These are phyloP conservation scores for Metschnikowia drakensbergensis DNA, from an alignment of 805 yeast genomes.

Conservation along the genomic window DNA sequence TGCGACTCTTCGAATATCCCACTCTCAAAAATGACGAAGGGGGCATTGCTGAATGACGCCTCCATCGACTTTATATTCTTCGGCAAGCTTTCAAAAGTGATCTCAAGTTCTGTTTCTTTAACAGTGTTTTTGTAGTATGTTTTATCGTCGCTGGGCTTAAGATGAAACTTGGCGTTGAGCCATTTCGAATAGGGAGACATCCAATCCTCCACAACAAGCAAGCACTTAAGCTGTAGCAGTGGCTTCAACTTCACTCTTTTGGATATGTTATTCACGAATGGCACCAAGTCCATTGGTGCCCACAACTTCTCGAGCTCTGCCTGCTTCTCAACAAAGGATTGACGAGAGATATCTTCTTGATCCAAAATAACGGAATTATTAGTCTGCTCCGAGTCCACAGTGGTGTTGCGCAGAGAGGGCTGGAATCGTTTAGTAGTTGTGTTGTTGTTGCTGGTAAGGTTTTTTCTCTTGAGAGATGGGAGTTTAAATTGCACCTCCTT, in stretches of 20 bases:
- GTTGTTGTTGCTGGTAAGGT: background rate
- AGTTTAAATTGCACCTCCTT: constrained; percentile 22
- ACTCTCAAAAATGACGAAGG: constrained; percentile 49
- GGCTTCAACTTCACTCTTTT: constrained; percentile 23
- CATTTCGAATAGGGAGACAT: constrained; percentile 43
- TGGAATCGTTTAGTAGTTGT: constrained; percentile 1
- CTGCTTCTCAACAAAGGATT: constrained; percentile 25
- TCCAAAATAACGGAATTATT: background rate
- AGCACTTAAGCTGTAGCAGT: constrained; percentile 28
- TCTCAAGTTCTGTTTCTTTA: constrained; percentile 21
- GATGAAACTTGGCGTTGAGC: constrained; percentile 43
- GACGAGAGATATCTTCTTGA: background rate
- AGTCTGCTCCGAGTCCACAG: background rate
- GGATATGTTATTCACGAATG: constrained; percentile 29
- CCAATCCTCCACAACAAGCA: constrained; percentile 51
- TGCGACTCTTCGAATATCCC: constrained; percentile 35
- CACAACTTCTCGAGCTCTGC: constrained; percentile 40
- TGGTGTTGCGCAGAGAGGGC: background rate
- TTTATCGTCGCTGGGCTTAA: constrained; percentile 29
- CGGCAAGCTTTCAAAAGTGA: constrained; percentile 43
- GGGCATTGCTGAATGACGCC: constrained; percentile 36
- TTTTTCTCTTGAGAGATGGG: constrained; percentile 20
- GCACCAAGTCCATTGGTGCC: constrained; percentile 43
- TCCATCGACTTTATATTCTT: constrained; percentile 31
- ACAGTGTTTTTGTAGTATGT: constrained; percentile 26